Evolutionary conservation across 176 grass and related monocot species (phyloP).

Genomic region (Lolium multiflorum): DNA sequence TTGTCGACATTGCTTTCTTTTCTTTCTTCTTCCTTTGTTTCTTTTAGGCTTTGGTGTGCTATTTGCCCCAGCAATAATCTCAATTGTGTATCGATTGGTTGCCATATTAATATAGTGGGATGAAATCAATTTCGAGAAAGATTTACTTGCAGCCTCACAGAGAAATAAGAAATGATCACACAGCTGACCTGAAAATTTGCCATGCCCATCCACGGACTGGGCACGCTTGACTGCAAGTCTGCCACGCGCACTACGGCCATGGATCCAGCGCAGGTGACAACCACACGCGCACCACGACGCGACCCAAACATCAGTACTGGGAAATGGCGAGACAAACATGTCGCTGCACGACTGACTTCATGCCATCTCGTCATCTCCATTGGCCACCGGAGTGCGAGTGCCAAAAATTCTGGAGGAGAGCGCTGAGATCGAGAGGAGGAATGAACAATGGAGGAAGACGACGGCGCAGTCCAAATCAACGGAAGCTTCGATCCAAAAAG

Average conservation of each 20-base stretch:
- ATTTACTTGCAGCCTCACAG: not conserved
- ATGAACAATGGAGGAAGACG: conserved; percentile 9
- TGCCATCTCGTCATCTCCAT: conserved; percentile 4
- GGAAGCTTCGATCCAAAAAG: conserved; percentile 41
- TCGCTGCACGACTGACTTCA: conserved; percentile 19
- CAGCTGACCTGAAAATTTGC: not conserved
- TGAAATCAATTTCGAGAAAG: too few relatives aligned
- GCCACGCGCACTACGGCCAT: conserved; percentile 38
- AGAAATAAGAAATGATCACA: not conserved
- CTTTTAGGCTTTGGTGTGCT: too few relatives aligned
- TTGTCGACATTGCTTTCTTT: too few relatives aligned
- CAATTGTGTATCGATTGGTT: too few relatives aligned
- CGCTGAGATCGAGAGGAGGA: not conserved
- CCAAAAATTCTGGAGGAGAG: not conserved
- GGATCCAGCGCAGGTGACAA: conserved; percentile 27
- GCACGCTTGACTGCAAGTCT: conserved; percentile 38
- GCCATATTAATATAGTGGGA: too few relatives aligned
- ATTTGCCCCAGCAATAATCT: too few relatives aligned
- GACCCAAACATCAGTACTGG: not conserved
- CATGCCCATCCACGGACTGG: not conserved
- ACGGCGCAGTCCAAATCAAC: conserved; percentile 14
- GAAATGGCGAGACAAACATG: conserved; percentile 5
- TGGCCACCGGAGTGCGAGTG: not conserved
- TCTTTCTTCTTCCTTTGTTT: too few relatives aligned
- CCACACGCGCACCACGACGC: conserved; percentile 34